Conservation (phyloP, 2,329 filamentous ascomycete genomes). For the Pseudomassariella vexata region DNA sequence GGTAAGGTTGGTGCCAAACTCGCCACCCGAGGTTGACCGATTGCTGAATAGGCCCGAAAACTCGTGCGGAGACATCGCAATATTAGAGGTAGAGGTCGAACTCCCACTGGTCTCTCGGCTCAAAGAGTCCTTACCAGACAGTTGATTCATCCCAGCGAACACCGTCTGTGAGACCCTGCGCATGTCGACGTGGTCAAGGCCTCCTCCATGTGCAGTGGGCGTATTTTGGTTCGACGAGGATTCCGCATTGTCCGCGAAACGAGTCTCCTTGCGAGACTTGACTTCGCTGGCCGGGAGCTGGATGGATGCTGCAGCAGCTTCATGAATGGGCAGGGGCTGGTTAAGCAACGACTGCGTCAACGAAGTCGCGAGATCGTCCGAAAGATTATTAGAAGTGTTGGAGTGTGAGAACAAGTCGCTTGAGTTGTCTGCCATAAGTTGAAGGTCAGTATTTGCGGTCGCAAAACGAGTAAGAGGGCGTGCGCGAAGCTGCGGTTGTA, state of each 20-base stretch:
- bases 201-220: conserved; percentile 14
- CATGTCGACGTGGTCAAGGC: conserved; percentile 24
- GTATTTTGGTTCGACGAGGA: conserved; percentile 14
- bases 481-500: neutral
- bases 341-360: conserved; percentile 44
- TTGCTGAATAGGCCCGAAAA: conserved; percentile 23
- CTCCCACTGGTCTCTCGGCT: conserved; percentile 16
- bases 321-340: conserved; percentile 34
- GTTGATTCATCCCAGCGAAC: conserved; percentile 16
- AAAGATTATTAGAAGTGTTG: conserved; percentile 19
- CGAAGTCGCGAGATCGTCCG: conserved; percentile 34
- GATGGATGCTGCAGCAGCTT: conserved; percentile 23
- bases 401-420: conserved; percentile 18
- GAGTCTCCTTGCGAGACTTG: conserved; percentile 40
- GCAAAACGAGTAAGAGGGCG: neutral
- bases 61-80: too few species aligned
- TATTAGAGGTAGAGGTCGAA: conserved; percentile 23
- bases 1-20: conserved; percentile 25
- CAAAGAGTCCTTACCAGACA: conserved; percentile 2
- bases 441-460: conserved; percentile 15
- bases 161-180: conserved; percentile 35
- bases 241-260: conserved; percentile 18
- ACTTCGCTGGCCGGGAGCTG: conserved; percentile 28
- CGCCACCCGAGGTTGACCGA: conserved; percentile 19
- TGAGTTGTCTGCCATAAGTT: too few species aligned